Evolutionary conservation across 345 rosid species (phyloP).

Genomic region (Crucihimalaya himalaica): DNA sequence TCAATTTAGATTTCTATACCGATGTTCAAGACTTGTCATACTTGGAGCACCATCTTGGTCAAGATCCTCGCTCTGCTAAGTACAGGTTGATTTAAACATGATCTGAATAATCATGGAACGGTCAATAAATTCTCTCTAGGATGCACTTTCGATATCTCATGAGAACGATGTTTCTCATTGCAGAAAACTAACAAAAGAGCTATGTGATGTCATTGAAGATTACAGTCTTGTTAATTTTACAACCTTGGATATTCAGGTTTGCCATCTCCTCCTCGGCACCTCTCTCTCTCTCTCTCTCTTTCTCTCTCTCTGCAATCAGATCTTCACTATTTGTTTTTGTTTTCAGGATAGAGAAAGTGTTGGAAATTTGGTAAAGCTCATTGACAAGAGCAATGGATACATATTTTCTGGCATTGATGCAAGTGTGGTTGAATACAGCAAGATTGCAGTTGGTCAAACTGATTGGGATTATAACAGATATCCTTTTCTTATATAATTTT

Average conservation of each 20-base stretch:
- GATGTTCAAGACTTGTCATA: constrained; percentile 90
- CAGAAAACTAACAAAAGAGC: constrained; percentile 86
- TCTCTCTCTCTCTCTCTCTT: background rate
- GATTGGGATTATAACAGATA: constrained; percentile 96
- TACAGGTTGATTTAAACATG: constrained; percentile 55
- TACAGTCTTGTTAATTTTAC: constrained; percentile 69
- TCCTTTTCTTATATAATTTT: constrained; percentile 46
- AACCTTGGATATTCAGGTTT: constrained; percentile 88
- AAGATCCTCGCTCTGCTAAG: constrained; percentile 86
- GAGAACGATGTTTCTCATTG: constrained; percentile 24
- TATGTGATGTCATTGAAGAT: constrained; percentile 73
- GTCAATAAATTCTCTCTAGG: background rate
- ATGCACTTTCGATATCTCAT: background rate
- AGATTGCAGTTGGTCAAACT: constrained; percentile 70
- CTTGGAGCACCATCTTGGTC: constrained; percentile 60
- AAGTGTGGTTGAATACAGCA: constrained; percentile 92
- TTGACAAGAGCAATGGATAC: constrained; percentile 86
- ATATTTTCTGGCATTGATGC: constrained; percentile 74
- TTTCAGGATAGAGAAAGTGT: constrained; percentile 89
- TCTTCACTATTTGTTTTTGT: background rate
- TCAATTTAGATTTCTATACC: constrained; percentile 80
- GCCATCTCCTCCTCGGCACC: background rate
- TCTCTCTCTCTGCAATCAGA: background rate
- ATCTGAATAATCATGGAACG: background rate
- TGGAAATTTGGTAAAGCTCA: constrained; percentile 74